phyloP scores from a whole-genome alignment of 371 early-diverging fungal genomes.

The Mucor irregularis region DNA sequence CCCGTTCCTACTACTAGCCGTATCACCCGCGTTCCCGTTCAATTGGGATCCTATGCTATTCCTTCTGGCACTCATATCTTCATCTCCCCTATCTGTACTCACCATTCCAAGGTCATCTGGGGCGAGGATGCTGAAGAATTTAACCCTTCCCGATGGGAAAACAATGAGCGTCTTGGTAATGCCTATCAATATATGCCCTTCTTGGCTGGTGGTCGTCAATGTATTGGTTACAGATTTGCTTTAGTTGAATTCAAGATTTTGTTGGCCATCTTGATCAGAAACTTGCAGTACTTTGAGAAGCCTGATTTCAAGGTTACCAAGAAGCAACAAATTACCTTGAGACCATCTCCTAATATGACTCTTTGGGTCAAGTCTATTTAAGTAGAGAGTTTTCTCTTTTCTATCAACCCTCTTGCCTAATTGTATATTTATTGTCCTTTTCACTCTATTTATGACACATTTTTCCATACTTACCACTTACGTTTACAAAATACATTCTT shows the following conservation, averaged over 20 bases:
- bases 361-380: constrained; percentile 22
- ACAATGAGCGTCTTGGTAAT: constrained; percentile 22
- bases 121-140: constrained; percentile 66
- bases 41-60: constrained; percentile 41
- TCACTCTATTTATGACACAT: too few species aligned
- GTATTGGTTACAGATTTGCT: constrained; percentile 47
- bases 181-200: constrained; percentile 63
- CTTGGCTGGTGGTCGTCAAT: constrained; percentile 54
- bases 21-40: constrained; percentile 38
- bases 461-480: too few species aligned
- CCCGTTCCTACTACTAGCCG: constrained; percentile 54
- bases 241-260: constrained; percentile 44
- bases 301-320: constrained; percentile 31
- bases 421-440: too few species aligned
- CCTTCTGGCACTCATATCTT: constrained; percentile 58
- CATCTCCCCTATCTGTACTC: constrained; percentile 43
- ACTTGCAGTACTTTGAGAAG: constrained; percentile 38
- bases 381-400: too few species aligned
- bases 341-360: constrained; percentile 40
- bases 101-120: constrained; percentile 57
- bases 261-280: constrained; percentile 30
- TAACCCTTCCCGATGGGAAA: constrained; percentile 63
- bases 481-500: too few species aligned
- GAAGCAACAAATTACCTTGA: constrained; percentile 36
- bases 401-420: too few species aligned